Evolutionary conservation across 176 grass and related monocot genomes (phyloP).

Genomic region (Musa acuminata): DNA sequence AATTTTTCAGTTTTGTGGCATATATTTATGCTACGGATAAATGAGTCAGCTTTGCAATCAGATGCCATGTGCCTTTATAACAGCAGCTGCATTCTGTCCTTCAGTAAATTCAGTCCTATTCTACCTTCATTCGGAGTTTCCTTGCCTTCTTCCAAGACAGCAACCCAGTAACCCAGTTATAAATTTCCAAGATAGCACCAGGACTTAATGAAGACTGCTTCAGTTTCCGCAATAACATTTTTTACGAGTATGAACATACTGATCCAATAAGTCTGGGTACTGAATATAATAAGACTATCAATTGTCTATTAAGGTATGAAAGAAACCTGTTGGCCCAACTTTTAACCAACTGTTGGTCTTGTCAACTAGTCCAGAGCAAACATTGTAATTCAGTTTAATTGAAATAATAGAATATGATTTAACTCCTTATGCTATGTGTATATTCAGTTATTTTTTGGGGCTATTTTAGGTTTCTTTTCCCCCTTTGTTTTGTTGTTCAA

Average conservation of each 20-base stretch:
- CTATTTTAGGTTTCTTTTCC: not conserved
- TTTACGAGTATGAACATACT: not conserved
- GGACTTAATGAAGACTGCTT: not conserved
- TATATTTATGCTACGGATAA: no score
- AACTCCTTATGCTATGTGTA: not conserved
- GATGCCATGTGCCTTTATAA: no score
- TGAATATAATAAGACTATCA: not conserved
- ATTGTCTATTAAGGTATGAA: not conserved
- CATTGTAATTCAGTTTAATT: not conserved
- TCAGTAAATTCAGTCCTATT: no score
- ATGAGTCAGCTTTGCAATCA: no score
- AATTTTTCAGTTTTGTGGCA: no score
- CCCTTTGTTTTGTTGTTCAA: not conserved
- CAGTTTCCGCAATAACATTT: not conserved
- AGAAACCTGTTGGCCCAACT: not conserved
- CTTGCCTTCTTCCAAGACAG: no score
- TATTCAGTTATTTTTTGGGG: not conserved
- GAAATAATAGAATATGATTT: not conserved
- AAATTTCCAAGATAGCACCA: no score
- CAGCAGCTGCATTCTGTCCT: no score
- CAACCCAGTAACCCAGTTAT: no score
- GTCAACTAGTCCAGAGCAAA: not conserved
- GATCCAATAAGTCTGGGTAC: not conserved
- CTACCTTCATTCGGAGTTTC: no score
- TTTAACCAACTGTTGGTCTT: not conserved